Percentiles rank a stretch among this genome's conserved stretches.
Conservation (phyloP, 2,329 filamentous ascomycete genomes). For the Talaromyces piceae region DNA sequence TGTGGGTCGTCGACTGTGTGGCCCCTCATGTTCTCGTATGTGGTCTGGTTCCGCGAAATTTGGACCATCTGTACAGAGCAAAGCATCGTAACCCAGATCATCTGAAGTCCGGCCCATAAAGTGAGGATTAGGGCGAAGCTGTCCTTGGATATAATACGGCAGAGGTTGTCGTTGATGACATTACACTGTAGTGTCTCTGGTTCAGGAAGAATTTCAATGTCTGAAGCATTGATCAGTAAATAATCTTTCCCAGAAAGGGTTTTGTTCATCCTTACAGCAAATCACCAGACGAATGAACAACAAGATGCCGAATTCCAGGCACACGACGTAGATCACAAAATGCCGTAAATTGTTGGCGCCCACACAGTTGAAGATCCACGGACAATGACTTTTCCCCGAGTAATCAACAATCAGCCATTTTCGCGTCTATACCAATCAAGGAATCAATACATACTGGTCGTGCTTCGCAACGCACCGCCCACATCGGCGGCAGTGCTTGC, state of each 20-base stretch:
- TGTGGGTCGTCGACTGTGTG: constrained; percentile 54
- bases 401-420: background rate
- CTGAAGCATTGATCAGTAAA: background rate
- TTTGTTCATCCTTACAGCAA: constrained; percentile 50
- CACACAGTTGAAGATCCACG: constrained; percentile 96
- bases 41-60: constrained; percentile 86
- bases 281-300: constrained; percentile 65
- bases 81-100: constrained; percentile 96
- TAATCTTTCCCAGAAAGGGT: background rate
- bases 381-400: constrained; percentile 64
- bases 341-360: constrained; percentile 94
- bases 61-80: constrained; percentile 90
- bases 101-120: constrained; percentile 73
- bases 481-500: constrained; percentile 92
- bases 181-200: constrained; percentile 55
- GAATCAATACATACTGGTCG: constrained; percentile 66
- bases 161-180: constrained; percentile 66
- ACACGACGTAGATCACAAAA: constrained; percentile 84
- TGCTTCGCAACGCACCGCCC: constrained; percentile 90
- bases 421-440: constrained; percentile 6
- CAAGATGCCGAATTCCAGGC: constrained; percentile 66
- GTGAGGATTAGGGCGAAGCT: constrained; percentile 73
- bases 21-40: constrained; percentile 92
- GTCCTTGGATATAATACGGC: constrained; percentile 70
- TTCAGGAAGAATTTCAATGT: constrained; percentile 50